Evolutionary conservation across 1,284 basidiomycete genomes (phyloP).

Genomic region (Melampsora larici-populina): DNA sequence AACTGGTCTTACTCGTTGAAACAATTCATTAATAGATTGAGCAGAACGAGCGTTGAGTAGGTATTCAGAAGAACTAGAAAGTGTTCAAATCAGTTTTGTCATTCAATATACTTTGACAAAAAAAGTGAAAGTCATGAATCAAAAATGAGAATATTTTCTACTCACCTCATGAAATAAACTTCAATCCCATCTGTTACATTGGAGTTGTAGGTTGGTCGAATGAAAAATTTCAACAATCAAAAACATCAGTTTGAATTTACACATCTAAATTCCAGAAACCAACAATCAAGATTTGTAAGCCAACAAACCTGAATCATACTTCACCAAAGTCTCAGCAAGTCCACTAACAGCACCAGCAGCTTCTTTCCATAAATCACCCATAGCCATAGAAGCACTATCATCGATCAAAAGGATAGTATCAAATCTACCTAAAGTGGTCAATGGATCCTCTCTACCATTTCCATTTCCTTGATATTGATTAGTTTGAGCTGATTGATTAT

Average conservation of each 20-base stretch:
- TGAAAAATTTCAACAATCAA: neutral
- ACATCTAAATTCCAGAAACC: neutral
- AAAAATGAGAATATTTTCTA: neutral
- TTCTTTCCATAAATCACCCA: slow-evolving; percentile 27
- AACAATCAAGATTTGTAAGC: neutral
- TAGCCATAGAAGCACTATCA: slow-evolving; percentile 33
- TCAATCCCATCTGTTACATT: slow-evolving; percentile 28
- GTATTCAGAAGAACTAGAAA: slow-evolving; percentile 27
- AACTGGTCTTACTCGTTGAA: slow-evolving; percentile 29
- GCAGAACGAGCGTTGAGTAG: slow-evolving; percentile 25
- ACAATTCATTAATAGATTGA: slow-evolving; percentile 8
- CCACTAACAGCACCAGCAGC: slow-evolving; percentile 28
- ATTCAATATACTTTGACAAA: neutral
- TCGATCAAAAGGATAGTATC: slow-evolving; percentile 42
- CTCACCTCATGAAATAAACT: slow-evolving; percentile 43
- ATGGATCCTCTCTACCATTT: slow-evolving; percentile 14
- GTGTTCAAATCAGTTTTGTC: neutral
- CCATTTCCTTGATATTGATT: neutral
- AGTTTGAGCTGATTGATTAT: neutral
- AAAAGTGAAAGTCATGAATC: neutral
- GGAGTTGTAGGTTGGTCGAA: no score
- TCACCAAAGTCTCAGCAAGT: slow-evolving; percentile 20
- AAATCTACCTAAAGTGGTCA: slow-evolving; percentile 32
- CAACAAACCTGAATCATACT: slow-evolving; percentile 32
- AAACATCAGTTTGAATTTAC: no score